Percentiles rank a stretch among this genome's conserved stretches.
phyloP scores from a whole-genome alignment of 1,284 basidiomycete species.

The Termitomyces sp. region DNA sequence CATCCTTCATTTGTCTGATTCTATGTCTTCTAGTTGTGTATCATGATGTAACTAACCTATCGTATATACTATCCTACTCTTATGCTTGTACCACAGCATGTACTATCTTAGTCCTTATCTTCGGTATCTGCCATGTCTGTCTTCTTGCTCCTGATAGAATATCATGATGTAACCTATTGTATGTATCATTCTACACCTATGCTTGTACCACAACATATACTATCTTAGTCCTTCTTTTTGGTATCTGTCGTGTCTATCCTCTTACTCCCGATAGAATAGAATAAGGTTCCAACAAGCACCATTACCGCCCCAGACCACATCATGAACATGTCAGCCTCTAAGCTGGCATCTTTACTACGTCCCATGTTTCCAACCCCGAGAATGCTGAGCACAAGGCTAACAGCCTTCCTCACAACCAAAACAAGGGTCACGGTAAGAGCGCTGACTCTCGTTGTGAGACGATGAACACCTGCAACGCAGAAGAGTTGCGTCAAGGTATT shows the following conservation, averaged over 20 bases:
- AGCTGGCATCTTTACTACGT: conserved; percentile 20
- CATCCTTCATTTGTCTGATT: neutral
- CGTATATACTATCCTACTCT: neutral
- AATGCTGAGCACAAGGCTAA: conserved; percentile 77
- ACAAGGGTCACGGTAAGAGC: conserved; percentile 85
- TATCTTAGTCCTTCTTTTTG: conserved; percentile 12
- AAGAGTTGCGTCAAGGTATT: conserved; percentile 86
- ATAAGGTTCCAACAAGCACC: conserved; percentile 71
- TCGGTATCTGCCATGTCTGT: conserved; percentile 23
- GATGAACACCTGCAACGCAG: conserved; percentile 88
- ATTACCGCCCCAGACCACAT: conserved; percentile 66
- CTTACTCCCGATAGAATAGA: conserved; percentile 52
- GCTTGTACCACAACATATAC: neutral
- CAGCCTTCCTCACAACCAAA: conserved; percentile 85
- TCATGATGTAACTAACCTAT: neutral
- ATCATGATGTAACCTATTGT: neutral
- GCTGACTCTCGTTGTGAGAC: conserved; percentile 75
- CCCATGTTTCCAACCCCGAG: conserved; percentile 31
- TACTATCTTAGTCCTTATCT: conserved; percentile 9
- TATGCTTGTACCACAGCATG: neutral
- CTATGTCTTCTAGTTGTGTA: no score
- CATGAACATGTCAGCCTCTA: conserved; percentile 34
- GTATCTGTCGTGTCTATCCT: conserved; percentile 23
- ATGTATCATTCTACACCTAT: neutral
- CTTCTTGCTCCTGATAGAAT: conserved; percentile 36